Conservation (phyloP, 148 eudicot genomes). For the Cornus florida region DNA sequence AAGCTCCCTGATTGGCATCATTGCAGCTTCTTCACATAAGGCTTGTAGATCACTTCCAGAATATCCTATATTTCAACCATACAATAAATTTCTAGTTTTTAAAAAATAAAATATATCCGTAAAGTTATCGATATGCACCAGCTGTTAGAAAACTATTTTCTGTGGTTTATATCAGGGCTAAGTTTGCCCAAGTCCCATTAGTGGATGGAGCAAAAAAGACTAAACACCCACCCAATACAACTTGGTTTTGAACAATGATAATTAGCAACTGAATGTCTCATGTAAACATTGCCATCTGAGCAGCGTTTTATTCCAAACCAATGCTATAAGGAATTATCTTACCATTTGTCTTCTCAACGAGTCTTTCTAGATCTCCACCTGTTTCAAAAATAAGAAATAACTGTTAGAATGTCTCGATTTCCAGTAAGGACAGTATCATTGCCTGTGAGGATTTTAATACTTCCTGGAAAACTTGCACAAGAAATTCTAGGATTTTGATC, state of each 20-base stretch:
- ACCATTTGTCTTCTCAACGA: slow-evolving; percentile 73
- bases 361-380: slow-evolving; percentile 75
- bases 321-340: slow-evolving; percentile 17
- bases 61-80: slow-evolving; percentile 54
- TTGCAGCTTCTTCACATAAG: slow-evolving; percentile 98
- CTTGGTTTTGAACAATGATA: background rate
- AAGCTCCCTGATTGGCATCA: slow-evolving; percentile 98
- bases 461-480: background rate
- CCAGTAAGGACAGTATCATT: background rate
- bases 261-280: background rate
- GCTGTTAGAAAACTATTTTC: background rate
- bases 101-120: background rate
- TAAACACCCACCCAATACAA: too few relatives aligned
- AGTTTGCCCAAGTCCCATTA: background rate
- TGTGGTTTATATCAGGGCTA: background rate
- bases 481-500: too few relatives aligned
- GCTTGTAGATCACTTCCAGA: slow-evolving; percentile 98
- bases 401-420: background rate
- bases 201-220: background rate
- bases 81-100: background rate
- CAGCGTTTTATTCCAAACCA: background rate
- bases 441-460: background rate
- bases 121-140: too few relatives aligned
- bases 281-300: background rate
- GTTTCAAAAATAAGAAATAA: slow-evolving; percentile 20